Percentiles rank a stretch among this genome's conserved stretches.
Conservation (phyloP, 2,329 filamentous ascomycete genomes). For the Talaromyces sp. region DNA sequence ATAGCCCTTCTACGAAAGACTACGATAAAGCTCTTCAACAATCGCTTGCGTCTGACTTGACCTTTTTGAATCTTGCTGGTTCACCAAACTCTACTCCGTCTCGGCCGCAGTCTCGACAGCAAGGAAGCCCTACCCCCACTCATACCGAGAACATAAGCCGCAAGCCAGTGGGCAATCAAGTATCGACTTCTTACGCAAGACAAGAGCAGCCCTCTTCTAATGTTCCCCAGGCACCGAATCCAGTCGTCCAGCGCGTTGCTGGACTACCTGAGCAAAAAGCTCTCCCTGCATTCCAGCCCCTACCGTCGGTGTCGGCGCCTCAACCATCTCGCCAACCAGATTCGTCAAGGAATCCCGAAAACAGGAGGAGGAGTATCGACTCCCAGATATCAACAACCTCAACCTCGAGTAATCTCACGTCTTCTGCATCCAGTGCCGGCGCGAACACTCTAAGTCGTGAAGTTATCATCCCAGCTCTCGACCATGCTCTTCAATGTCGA, state of each 20-base stretch:
- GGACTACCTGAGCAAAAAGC: conserved; percentile 24
- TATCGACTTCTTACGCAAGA: conserved; percentile 23
- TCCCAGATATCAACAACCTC: conserved; percentile 39
- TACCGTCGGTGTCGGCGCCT: conserved; percentile 18
- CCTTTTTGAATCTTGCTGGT: conserved; percentile 37
- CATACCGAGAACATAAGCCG: conserved; percentile 20
- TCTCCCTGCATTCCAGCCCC: conserved; percentile 28
- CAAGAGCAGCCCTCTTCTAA: conserved; percentile 28
- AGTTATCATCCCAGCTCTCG: conserved; percentile 88
- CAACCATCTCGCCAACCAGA: conserved; percentile 5
- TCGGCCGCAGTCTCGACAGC: conserved; percentile 17
- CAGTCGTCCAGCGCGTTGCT: conserved; percentile 16
- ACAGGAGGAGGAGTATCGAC: conserved; percentile 10
- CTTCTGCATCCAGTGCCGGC: conserved; percentile 44
- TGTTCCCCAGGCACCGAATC: background rate
- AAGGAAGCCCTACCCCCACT: conserved; percentile 18
- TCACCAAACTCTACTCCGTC: conserved; percentile 20
- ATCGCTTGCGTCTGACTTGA: conserved; percentile 40
- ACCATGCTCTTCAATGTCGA: conserved; percentile 82
- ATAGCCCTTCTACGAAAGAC: conserved; percentile 38
- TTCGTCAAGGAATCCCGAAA: background rate
- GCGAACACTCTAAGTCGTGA: conserved; percentile 13
- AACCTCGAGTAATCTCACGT: conserved; percentile 55
- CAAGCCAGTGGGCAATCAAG: conserved; percentile 29
- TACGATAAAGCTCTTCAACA: conserved; percentile 43